Percentiles rank a stretch among this genome's conserved stretches.
Evolutionary conservation across 208 protist genomes (phyloP).

Genomic region (Leishmania turanica): DNA sequence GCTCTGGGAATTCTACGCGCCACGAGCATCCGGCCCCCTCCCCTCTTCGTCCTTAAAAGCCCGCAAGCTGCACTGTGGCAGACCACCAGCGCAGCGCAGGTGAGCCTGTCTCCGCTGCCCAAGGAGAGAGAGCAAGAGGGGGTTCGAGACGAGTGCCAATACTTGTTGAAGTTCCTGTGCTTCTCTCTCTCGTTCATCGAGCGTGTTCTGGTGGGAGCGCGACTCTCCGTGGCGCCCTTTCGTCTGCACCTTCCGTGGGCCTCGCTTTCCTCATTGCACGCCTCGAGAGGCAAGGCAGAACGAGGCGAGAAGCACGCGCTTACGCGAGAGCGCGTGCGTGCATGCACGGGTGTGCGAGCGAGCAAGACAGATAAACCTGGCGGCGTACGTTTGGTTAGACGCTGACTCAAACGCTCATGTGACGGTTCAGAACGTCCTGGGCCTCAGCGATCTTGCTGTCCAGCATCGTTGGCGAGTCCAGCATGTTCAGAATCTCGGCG

Average conservation of each 20-base stretch:
- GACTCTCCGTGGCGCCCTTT: neutral
- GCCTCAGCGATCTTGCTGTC: conserved; percentile 97
- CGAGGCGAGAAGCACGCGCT: neutral
- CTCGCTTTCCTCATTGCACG: neutral
- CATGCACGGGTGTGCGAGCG: neutral
- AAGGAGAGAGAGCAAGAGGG: too few relatives aligned
- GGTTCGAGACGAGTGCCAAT: neutral
- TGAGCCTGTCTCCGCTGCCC: neutral
- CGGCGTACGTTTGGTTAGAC: neutral
- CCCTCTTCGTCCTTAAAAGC: neutral
- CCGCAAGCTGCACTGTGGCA: neutral
- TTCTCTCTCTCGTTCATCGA: neutral
- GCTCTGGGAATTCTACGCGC: neutral
- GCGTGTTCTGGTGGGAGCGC: neutral
- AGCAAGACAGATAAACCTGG: neutral
- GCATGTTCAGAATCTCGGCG: conserved; percentile 95
- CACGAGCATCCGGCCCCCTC: neutral
- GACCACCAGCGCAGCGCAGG: neutral
- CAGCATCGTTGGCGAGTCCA: conserved; percentile 92
- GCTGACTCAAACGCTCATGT: conserved; percentile 70
- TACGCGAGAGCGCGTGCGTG: neutral
- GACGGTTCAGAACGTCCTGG: conserved; percentile 93
- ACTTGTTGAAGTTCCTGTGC: neutral
- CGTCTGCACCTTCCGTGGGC: too few relatives aligned
- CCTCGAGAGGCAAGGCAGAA: neutral